Evolutionary conservation across 306 rosid species (phyloP).

Genomic region (Vigna unguiculata): DNA sequence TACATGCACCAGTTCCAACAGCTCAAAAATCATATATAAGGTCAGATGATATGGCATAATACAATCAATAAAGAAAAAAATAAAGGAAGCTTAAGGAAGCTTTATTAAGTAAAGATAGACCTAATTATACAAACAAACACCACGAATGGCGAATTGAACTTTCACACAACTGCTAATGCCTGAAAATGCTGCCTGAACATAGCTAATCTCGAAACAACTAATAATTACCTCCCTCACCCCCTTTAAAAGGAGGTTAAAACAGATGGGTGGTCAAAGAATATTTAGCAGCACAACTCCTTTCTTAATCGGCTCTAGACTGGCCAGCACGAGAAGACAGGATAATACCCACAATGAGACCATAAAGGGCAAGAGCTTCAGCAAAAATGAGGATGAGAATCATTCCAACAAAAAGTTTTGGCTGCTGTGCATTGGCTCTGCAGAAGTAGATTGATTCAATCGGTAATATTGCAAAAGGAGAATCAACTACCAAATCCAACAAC

Average conservation of each 20-base stretch:
- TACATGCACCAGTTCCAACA: constrained; percentile 17
- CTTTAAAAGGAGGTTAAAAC: constrained; percentile 2
- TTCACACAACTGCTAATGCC: constrained; percentile 19
- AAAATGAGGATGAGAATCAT: constrained; percentile 30
- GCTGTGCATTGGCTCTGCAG: constrained; percentile 31
- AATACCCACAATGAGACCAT: constrained; percentile 27
- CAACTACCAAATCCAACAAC: not conserved
- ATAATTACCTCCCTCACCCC: constrained; percentile 17
- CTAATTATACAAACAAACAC: constrained; percentile 28
- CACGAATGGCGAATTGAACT: constrained; percentile 14
- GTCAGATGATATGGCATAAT: constrained; percentile 23
- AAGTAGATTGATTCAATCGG: not conserved
- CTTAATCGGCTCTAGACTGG: constrained; percentile 30
- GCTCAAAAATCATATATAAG: constrained; percentile 9
- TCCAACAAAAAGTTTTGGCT: constrained; percentile 33
- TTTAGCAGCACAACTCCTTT: constrained; percentile 9
- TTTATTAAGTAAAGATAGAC: constrained; percentile 6
- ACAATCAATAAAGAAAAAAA: constrained; percentile 4
- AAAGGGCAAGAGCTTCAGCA: constrained; percentile 31
- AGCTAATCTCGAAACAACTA: not conserved
- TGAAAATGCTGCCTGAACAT: constrained; percentile 26
- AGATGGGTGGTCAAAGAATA: constrained; percentile 22
- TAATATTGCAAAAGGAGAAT: not conserved
- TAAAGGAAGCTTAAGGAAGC: constrained; percentile 19
- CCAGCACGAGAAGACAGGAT: constrained; percentile 33